Evolutionary conservation across 1,284 basidiomycete genomes (phyloP), one percentile per base, ranked within the genome.

Genomic region (Cryptococcus sp.): DNA sequence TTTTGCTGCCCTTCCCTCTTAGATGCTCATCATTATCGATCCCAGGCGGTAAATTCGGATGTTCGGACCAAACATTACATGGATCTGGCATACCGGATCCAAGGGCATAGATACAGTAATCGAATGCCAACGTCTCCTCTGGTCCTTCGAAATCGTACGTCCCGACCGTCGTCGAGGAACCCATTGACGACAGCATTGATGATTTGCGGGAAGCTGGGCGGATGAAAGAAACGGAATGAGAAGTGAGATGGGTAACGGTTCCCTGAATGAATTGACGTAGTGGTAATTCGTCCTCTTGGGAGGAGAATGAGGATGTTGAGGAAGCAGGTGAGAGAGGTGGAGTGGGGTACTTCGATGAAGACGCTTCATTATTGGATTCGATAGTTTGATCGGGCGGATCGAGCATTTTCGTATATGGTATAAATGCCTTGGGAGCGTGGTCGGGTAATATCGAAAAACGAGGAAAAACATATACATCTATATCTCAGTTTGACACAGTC

Each of bases 381-480:
- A 21, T 21, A 41, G 45, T 10, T 7, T 18, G 22, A 25, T 22
- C 24, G 31, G 28, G 44, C 10, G 49, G 24, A 36, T 43, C 41
- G 41, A 43, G 41, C 19, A 43, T 21, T 59, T 77, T 80, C 52
- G 73, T 75, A 67, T 84, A 85, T 0, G 87, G 85, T 58, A 87
- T 82, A 71, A 88, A 85, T 11, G 71, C 76, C 57, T 79, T 79
- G 32, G 78, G 69, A 39, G 76, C 76, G 44, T 77, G 77, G 7
- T 72, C 57, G 4, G 76, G 70, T 7, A 77, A 52, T 16, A 78
- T 70, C 7, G 74, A 68, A 56, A 74, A 76, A 51, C 79, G 74
- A 1, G 79, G 78, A 54, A 79, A 79, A 19, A 73, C 76, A 59
- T 79, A 79, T 24, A 78, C 64, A 59, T 78, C 74, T 75, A 49